Conservation (phyloP, 2,329 filamentous ascomycete genomes). For the Boeremia exigua region DNA sequence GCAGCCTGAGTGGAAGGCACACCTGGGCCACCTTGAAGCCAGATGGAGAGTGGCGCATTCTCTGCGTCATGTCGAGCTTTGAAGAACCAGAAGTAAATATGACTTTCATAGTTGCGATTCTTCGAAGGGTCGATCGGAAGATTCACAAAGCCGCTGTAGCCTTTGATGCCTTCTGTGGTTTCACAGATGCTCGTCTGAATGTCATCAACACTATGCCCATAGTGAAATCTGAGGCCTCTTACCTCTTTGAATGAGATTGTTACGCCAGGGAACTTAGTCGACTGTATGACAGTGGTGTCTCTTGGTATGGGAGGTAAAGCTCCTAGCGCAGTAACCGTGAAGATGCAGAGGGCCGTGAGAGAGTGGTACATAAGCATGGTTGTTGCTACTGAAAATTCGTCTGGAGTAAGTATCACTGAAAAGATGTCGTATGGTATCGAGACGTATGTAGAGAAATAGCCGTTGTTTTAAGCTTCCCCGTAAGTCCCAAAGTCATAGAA, state of each 20-base stretch:
- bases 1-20: conserved; percentile 27
- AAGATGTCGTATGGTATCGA: too few species aligned
- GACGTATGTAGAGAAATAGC: too few species aligned
- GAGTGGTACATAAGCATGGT: not conserved
- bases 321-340: not conserved
- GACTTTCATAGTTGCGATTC: conserved; percentile 19
- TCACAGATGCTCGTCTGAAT: conserved; percentile 54
- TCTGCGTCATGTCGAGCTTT: conserved; percentile 23
- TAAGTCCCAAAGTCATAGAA: not conserved
- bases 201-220: not conserved
- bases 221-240: not conserved
- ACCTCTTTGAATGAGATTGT: conserved; percentile 25
- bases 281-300: conserved; percentile 1
- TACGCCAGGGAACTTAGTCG: conserved; percentile 14
- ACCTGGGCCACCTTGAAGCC: conserved; percentile 23
- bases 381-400: not conserved
- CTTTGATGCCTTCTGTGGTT: conserved; percentile 57
- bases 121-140: conserved; percentile 45
- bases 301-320: not conserved
- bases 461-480: not conserved
- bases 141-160: conserved; percentile 64
- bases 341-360: not conserved
- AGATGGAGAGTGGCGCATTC: conserved; percentile 21
- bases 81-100: conserved; percentile 30
- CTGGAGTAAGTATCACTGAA: too few species aligned